Evolutionary conservation across 2,329 filamentous ascomycete species (phyloP).

Genomic region (Fusarium xyrophilum): DNA sequence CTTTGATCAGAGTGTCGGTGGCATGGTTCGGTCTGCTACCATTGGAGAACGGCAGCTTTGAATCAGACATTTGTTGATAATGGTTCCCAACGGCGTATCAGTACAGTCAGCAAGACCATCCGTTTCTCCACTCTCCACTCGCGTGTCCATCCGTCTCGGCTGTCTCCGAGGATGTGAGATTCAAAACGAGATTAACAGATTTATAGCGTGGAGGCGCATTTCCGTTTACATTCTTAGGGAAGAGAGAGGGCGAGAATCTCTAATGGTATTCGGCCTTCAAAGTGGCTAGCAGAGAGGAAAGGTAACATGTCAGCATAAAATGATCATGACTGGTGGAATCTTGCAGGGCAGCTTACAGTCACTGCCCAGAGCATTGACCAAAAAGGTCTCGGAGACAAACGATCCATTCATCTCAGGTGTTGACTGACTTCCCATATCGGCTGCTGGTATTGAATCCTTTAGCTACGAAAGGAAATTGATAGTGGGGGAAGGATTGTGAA

Average conservation of each 20-base stretch:
- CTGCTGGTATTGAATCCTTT: not conserved
- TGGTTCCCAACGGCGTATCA: not conserved
- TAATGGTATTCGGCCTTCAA: not conserved
- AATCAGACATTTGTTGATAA: not conserved
- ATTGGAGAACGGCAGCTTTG: fast-evolving
- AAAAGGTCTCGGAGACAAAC: not conserved
- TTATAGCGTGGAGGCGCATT: not conserved
- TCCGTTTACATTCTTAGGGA: not conserved
- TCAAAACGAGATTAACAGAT: not conserved
- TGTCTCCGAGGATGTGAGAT: fast-evolving
- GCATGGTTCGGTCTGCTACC: too few relatives aligned
- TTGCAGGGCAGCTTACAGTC: not conserved
- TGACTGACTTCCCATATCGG: not conserved
- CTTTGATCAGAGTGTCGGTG: not conserved
- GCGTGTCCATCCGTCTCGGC: not conserved
- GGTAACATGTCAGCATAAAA: not conserved
- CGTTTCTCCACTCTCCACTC: too few relatives aligned
- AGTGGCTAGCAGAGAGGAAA: not conserved
- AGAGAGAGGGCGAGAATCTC: not conserved
- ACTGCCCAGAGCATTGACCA: not conserved
- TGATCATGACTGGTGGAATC: not conserved
- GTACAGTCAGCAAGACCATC: not conserved
- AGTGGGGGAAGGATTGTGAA: not conserved
- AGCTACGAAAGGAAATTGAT: fast-evolving
- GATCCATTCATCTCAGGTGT: not conserved